Evolutionary conservation across 371 early-diverging fungal species (phyloP).

Genomic region (Agmasoma carcini): DNA sequence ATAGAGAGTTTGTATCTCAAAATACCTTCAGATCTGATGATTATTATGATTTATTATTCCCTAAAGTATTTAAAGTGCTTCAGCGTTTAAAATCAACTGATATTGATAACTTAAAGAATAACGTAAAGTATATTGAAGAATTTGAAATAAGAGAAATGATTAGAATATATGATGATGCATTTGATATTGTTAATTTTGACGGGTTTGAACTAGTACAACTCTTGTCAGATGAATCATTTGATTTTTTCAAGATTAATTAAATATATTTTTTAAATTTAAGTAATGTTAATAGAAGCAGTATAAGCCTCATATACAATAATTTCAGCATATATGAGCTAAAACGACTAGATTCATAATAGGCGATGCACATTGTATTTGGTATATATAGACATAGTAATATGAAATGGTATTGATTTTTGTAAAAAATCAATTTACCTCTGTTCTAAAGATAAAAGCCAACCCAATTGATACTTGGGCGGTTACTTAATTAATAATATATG

Average conservation of each 20-base stretch:
- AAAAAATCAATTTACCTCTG: neutral
- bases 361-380: neutral
- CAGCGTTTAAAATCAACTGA: slow-evolving; percentile 22
- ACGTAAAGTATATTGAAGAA: slow-evolving; percentile 20
- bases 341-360: neutral
- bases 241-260: slow-evolving; percentile 13
- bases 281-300: neutral
- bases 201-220: slow-evolving; percentile 8
- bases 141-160: slow-evolving; percentile 41
- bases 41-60: slow-evolving; percentile 9
- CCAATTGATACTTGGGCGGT: neutral
- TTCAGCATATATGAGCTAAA: neutral
- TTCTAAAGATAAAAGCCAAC: neutral
- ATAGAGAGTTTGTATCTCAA: no score
- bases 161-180: slow-evolving; percentile 27
- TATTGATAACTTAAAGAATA: slow-evolving; percentile 15
- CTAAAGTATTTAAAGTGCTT: slow-evolving; percentile 28
- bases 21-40: no score
- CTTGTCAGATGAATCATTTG: no score
- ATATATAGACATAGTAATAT: neutral
- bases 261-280: slow-evolving; percentile 12
- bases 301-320: neutral
- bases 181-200: slow-evolving; percentile 22
- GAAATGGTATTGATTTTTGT: neutral
- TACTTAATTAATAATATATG: neutral